phyloP scores from a whole-genome alignment of 306 rosid species.

The Begonia masoniana region DNA sequence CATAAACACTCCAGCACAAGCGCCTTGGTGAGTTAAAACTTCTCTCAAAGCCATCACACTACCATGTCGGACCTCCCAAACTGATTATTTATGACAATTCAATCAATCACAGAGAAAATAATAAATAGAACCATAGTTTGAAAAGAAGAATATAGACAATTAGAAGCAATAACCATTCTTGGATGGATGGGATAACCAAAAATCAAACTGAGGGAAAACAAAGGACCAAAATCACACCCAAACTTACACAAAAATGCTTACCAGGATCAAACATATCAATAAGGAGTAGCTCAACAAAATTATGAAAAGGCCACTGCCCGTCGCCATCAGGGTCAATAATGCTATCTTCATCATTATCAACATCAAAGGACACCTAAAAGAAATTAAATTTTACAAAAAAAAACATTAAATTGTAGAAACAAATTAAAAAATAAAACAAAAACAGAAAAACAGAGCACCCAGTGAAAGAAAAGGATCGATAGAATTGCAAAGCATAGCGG shows the following conservation, averaged over 20 bases:
- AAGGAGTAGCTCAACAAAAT: conserved; percentile 78
- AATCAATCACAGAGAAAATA: background rate
- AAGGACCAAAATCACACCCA: background rate
- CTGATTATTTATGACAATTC: conserved; percentile 28
- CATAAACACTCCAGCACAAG: conserved; percentile 68
- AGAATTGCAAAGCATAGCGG: too few species aligned
- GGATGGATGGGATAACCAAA: too few species aligned
- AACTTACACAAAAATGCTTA: conserved; percentile 16
- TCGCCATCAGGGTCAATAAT: conserved; percentile 53
- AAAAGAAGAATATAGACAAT: too few species aligned
- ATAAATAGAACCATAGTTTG: too few species aligned
- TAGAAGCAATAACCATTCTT: too few species aligned
- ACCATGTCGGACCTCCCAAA: conserved; percentile 97
- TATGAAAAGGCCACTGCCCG: conserved; percentile 82
- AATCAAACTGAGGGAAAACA: too few species aligned
- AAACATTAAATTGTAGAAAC: conserved; percentile 13
- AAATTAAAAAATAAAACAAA: background rate
- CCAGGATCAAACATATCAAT: conserved; percentile 95
- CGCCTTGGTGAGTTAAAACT: conserved; percentile 89
- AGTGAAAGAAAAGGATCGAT: too few species aligned
- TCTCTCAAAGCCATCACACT: conserved; percentile 96
- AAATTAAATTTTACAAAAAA: background rate
- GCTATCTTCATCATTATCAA: conserved; percentile 48
- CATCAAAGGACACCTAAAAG: conserved; percentile 32
- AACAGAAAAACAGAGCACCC: too few species aligned